phyloP scores from a whole-genome alignment of 352 stramenopile genomes.

The Elongisporangium undulatum region DNA sequence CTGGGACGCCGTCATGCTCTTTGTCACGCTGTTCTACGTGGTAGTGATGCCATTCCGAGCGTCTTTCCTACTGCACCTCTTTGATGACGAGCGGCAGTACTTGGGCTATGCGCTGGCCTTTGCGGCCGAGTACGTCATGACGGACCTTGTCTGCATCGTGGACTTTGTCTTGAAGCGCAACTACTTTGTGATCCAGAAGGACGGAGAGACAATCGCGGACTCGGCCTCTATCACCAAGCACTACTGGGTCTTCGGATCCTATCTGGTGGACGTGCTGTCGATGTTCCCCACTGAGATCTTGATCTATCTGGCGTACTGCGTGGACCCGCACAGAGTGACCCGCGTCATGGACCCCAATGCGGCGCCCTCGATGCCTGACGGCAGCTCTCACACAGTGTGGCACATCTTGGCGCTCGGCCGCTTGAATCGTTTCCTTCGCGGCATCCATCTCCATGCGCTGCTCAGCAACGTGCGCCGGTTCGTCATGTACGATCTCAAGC shows the following conservation, averaged over 20 bases:
- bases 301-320: constrained; percentile 10
- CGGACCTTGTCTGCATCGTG: constrained; percentile 35
- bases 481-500: constrained; percentile 46
- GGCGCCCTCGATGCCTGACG: constrained; percentile 8
- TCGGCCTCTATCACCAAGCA: constrained; percentile 23
- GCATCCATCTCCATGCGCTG: constrained; percentile 39
- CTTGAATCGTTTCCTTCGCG: constrained; percentile 46
- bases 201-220: constrained; percentile 36
- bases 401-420: constrained; percentile 40
- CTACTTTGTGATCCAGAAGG: constrained; percentile 42
- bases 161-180: constrained; percentile 57
- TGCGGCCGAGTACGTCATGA: constrained; percentile 42
- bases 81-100: background rate
- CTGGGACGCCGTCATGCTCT: constrained; percentile 53
- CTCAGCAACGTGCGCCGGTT: constrained; percentile 42
- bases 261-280: constrained; percentile 40
- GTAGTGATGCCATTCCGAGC: constrained; percentile 54
- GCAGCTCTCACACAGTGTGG: constrained; percentile 31
- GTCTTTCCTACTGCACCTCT: constrained; percentile 25
- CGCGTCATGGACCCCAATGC: constrained; percentile 17
- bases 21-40: constrained; percentile 51
- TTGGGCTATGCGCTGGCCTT: constrained; percentile 22
- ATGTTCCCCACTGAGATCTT: constrained; percentile 49
- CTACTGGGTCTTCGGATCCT: constrained; percentile 45
- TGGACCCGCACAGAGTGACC: constrained; percentile 1